Evolutionary conservation across 192 early-diverging fungal species (phyloP).

Genomic region (Chytriomyces sp.): DNA sequence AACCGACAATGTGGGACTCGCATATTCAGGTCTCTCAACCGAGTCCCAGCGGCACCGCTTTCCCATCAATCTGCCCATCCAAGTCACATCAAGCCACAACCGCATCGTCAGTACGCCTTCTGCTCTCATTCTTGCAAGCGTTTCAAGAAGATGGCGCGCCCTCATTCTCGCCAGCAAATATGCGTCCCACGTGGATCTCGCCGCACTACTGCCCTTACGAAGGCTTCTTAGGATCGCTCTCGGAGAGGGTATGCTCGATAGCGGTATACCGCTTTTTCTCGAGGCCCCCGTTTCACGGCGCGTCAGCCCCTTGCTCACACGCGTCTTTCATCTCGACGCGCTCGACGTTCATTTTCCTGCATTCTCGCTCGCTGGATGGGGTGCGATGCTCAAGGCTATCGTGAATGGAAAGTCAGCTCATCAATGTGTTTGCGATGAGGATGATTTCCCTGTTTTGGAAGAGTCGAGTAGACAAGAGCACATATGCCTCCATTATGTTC

Average conservation of each 20-base stretch:
- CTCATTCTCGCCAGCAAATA: background rate
- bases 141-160: background rate
- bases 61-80: too few relatives aligned
- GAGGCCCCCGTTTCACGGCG: background rate
- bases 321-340: background rate
- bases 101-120: too few relatives aligned
- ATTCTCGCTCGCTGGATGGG: background rate
- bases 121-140: too few relatives aligned
- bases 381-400: background rate
- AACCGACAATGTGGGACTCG: too few relatives aligned
- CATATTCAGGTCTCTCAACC: too few relatives aligned
- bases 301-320: background rate
- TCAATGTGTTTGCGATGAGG: background rate
- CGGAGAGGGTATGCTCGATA: constrained; percentile 2
- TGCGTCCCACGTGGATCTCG: background rate
- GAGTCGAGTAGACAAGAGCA: background rate
- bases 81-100: too few relatives aligned
- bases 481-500: background rate
- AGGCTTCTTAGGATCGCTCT: constrained; percentile 4
- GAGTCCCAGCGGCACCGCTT: too few relatives aligned
- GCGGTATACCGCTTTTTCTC: background rate
- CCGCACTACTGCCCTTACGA: background rate
- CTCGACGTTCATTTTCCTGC: constrained; percentile 14
- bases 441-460: background rate
- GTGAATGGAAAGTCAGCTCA: background rate